Evolutionary conservation across 139 green algal species (phyloP).

Genomic region (Mesotaenium endlicherianum): DNA sequence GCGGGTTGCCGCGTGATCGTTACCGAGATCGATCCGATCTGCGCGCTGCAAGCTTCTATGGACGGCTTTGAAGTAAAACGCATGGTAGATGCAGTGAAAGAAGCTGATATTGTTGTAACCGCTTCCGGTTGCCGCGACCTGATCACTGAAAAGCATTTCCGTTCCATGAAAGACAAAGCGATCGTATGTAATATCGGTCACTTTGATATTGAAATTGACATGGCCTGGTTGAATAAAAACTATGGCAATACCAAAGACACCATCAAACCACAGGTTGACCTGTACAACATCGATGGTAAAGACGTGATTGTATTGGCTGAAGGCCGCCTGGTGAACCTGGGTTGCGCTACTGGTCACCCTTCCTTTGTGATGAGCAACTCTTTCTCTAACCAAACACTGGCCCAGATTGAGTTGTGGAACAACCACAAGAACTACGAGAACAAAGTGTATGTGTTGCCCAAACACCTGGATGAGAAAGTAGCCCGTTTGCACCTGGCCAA

Average conservation of each 20-base stretch:
- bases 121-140: constrained; percentile 98
- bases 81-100: constrained; percentile 83
- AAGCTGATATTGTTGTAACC: constrained; percentile 95
- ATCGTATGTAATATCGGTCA: constrained; percentile 99
- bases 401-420: constrained; percentile 99
- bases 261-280: constrained; percentile 92
- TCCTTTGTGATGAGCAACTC: constrained; percentile 95
- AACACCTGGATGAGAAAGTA: constrained; percentile 99
- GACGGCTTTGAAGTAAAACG: constrained; percentile 75
- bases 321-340: constrained; percentile 98
- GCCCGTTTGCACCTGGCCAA: constrained; percentile 89
- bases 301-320: constrained; percentile 95
- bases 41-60: constrained; percentile 78
- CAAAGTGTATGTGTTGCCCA: constrained; percentile 99
- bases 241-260: no score
- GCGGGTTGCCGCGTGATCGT: constrained; percentile 83
- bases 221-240: no score
- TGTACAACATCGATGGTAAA: constrained; percentile 93
- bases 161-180: constrained; percentile 99
- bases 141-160: constrained; percentile 92
- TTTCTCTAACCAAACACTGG: constrained; percentile 96
- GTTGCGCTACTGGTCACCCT: constrained; percentile 97
- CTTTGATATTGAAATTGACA: constrained; percentile 99
- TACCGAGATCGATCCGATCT: constrained; percentile 98
- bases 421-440: constrained; percentile 95